These are phyloP conservation scores for Mallotus repandus DNA, from an alignment of 441 rosid genomes.

Conservation along the genomic window DNA sequence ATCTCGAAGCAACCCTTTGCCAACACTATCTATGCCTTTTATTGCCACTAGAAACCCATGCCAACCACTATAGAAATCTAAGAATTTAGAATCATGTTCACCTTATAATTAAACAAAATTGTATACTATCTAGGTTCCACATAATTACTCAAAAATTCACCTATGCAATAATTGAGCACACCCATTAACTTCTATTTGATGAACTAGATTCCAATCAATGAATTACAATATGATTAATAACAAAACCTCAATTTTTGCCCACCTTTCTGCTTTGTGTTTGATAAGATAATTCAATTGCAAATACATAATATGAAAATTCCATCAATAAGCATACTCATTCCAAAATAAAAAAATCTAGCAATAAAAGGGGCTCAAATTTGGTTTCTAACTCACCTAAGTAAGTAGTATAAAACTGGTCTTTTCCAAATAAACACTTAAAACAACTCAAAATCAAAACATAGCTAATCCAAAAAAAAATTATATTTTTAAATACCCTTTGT, in stretches of 20 bases:
- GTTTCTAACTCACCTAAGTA: not conserved
- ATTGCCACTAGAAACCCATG: slow-evolving; percentile 95
- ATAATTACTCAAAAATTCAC: not conserved
- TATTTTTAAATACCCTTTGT: not conserved
- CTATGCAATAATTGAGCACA: not conserved
- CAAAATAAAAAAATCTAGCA: not conserved
- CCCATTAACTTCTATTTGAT: not conserved
- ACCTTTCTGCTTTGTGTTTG: not conserved
- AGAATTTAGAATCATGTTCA: not conserved
- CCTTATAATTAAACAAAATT: not conserved
- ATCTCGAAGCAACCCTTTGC: slow-evolving; percentile 85
- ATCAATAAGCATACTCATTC: not conserved
- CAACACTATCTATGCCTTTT: slow-evolving; percentile 75
- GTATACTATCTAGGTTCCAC: not conserved
- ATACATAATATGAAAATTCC: too few relatives aligned
- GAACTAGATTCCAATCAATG: not conserved
- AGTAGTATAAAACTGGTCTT: not conserved
- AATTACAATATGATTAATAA: not conserved
- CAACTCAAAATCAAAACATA: not conserved
- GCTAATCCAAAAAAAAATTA: not conserved
- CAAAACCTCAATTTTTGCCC: not conserved
- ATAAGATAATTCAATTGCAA: not conserved
- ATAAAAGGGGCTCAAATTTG: not conserved
- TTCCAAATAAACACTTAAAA: too few relatives aligned
- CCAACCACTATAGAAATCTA: slow-evolving; percentile 50